These are phyloP conservation scores for Vitis cinerea DNA, from an alignment of 164 flowering plant species.

Conservation along the genomic window DNA sequence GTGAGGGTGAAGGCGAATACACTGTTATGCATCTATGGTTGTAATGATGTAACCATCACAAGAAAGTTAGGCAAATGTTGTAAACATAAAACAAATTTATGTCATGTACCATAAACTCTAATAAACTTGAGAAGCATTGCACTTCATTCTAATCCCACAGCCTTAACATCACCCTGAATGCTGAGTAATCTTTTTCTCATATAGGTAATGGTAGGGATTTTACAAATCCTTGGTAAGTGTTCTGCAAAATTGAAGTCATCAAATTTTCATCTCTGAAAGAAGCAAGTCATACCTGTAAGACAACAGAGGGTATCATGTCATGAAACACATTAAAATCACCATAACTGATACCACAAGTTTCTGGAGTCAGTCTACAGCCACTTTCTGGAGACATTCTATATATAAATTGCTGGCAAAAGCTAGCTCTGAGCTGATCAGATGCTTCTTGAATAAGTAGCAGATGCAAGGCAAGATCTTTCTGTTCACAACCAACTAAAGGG, in stretches of 20 bases:
- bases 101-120: no score
- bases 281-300: constrained; percentile 45
- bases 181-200: no score
- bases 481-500: constrained; percentile 3
- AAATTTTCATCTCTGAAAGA: neutral
- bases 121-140: neutral
- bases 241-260: neutral
- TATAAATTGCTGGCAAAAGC: constrained; percentile 40
- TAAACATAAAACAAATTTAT: no score
- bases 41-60: no score
- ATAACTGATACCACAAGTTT: constrained; percentile 10
- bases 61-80: no score
- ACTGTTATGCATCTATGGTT: no score
- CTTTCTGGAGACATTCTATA: constrained; percentile 26
- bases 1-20: no score
- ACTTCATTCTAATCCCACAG: neutral
- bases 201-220: no score
- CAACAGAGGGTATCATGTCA: constrained; percentile 38
- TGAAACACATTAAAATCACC: constrained; percentile 15
- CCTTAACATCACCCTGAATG: no score
- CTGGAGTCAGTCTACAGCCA: constrained; percentile 15
- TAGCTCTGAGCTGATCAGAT: constrained; percentile 27
- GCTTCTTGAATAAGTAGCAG: constrained; percentile 31
- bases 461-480: constrained; percentile 31
- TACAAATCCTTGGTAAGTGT: neutral